These are phyloP conservation scores for Aspergillus fumigatiaffinis DNA, from an alignment of 2,329 filamentous ascomycete species.

Conservation along the genomic window DNA sequence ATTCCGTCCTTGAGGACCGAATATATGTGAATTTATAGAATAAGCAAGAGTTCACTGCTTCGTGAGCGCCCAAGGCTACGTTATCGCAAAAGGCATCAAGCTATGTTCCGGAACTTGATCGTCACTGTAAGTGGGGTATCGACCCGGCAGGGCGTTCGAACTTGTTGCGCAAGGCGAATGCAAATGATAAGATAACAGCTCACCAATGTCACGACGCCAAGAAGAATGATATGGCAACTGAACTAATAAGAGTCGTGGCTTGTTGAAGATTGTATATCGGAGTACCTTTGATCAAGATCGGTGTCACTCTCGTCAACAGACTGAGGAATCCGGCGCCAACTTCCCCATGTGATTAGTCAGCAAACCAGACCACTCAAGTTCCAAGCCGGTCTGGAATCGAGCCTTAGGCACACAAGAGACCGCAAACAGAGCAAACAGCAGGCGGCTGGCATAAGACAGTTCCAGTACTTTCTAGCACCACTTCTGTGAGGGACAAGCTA, in stretches of 20 bases:
- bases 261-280: background rate
- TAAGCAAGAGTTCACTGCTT: background rate
- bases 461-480: slow-evolving; percentile 41
- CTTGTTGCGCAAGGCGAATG: background rate
- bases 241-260: background rate
- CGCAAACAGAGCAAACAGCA: slow-evolving; percentile 34
- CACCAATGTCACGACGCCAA: background rate
- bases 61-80: background rate
- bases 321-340: background rate
- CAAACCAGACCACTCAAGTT: slow-evolving; percentile 4
- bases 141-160: background rate
- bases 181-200: background rate
- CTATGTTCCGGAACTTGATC: background rate
- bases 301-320: background rate
- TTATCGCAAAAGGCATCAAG: slow-evolving; percentile 2
- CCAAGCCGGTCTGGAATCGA: too few relatives aligned
- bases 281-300: background rate
- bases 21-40: background rate
- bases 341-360: slow-evolving; percentile 11
- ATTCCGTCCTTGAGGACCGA: background rate
- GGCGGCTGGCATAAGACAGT: slow-evolving; percentile 17
- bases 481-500: slow-evolving; percentile 12
- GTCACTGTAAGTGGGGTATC: background rate
- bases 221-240: background rate
- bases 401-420: slow-evolving; percentile 18